Conservation (phyloP, 352 stramenopile species). For the Ophiocytium majus region DNA sequence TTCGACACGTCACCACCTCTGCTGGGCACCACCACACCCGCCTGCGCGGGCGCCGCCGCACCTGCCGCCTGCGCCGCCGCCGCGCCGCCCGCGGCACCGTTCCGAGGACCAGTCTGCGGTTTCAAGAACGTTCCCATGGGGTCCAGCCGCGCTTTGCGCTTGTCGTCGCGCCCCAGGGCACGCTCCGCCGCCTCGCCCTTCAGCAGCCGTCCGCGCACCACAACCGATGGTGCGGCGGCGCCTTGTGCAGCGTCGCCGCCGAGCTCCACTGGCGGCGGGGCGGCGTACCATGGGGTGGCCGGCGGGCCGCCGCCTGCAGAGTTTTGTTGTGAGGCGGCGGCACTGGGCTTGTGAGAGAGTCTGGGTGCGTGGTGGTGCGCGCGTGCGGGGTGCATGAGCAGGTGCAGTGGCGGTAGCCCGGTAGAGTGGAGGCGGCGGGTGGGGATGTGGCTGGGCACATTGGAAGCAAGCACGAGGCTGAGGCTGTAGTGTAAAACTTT, state of each 20-base stretch:
- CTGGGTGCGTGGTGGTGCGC: not conserved
- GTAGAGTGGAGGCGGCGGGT: too few species aligned
- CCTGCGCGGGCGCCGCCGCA: not conserved
- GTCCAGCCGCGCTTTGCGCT: constrained; percentile 35
- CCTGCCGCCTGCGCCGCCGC: not conserved
- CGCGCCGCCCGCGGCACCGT: not conserved
- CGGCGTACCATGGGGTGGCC: too few species aligned
- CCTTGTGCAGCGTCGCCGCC: too few species aligned
- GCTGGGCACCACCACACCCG: not conserved
- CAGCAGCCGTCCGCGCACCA: constrained; percentile 21
- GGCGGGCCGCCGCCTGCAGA: too few species aligned
- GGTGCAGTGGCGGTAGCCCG: too few species aligned
- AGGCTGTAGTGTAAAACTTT: too few species aligned
- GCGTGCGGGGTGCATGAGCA: too few species aligned
- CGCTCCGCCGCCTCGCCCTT: constrained; percentile 32
- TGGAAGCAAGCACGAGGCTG: too few species aligned
- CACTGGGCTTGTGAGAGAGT: constrained; percentile 24
- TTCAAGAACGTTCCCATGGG: constrained; percentile 39
- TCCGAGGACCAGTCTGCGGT: not conserved
- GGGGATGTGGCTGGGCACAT: too few species aligned
- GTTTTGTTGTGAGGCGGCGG: constrained; percentile 28
- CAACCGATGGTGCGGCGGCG: not conserved
- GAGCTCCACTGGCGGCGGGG: too few species aligned
- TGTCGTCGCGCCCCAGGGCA: constrained; percentile 29
- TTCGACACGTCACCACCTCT: not conserved